Conservation (phyloP, 768 basidiomycete genomes). For the Leccinum sublutescens region DNA sequence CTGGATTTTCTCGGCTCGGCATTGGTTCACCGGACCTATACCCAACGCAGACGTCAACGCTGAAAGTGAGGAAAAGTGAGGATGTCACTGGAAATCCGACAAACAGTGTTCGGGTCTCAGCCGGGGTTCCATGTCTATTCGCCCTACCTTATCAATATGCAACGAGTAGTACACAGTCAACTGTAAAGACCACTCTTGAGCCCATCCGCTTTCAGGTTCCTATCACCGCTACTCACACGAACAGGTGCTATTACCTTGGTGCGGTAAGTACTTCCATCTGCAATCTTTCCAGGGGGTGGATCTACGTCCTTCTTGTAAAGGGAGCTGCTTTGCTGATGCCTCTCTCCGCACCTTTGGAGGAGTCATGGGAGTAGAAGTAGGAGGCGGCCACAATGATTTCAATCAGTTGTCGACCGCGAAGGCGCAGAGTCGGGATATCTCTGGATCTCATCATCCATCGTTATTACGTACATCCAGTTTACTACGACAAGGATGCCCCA, state of each 20-base stretch:
- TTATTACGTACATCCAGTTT: constrained; percentile 10
- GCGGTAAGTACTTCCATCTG: constrained; percentile 59
- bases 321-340: constrained; percentile 56
- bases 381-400: constrained; percentile 5
- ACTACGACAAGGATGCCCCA: constrained; percentile 89
- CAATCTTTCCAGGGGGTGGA: constrained; percentile 56
- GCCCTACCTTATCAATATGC: too few species aligned
- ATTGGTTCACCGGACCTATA: constrained; percentile 35
- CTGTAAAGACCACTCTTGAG: constrained; percentile 5
- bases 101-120: constrained; percentile 13
- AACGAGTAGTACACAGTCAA: not conserved
- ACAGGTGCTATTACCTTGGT: constrained; percentile 53
- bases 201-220: constrained; percentile 12
- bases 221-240: constrained; percentile 27
- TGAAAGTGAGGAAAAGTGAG: not conserved
- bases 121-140: not conserved
- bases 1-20: constrained; percentile 32
- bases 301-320: constrained; percentile 72
- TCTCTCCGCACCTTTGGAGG: constrained; percentile 65
- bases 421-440: too few species aligned
- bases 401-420: too few species aligned
- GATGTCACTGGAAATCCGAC: constrained; percentile 11
- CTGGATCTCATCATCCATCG: not conserved
- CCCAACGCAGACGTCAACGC: constrained; percentile 23
- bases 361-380: constrained; percentile 44